A percentile compares a stretch with the other conserved stretches of the same genome.
Conservation (phyloP, 352 stramenopile species). For the Phytophthora ramorum region DNA sequence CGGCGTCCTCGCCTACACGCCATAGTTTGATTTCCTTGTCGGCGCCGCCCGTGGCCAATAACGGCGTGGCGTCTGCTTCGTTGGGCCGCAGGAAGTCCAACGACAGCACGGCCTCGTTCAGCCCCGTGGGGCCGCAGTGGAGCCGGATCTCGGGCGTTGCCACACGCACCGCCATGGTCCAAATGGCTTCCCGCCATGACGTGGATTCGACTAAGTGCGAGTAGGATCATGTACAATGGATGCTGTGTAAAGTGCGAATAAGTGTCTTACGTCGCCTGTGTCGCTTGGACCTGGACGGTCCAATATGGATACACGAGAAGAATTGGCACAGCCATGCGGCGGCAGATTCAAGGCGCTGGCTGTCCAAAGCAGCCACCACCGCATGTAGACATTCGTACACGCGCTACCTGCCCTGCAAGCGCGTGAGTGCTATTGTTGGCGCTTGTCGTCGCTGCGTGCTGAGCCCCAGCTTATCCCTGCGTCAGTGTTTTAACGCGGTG, state of each 20-base stretch:
- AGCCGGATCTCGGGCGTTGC: conserved; percentile 87
- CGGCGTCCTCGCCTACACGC: conserved; percentile 49
- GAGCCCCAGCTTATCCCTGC: neutral
- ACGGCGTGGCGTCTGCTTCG: conserved; percentile 4
- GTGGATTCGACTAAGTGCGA: conserved; percentile 5
- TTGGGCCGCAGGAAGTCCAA: conserved; percentile 71
- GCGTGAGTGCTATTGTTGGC: neutral
- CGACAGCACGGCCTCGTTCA: conserved; percentile 90
- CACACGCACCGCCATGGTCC: conserved; percentile 49
- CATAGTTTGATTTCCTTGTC: conserved; percentile 92
- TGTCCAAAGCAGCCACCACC: too few species aligned
- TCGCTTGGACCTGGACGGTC: neutral
- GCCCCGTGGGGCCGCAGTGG: conserved; percentile 84
- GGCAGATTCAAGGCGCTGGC: neutral
- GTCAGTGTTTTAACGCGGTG: conserved; percentile 1
- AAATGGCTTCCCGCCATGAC: conserved; percentile 15
- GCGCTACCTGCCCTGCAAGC: neutral
- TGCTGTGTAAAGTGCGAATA: neutral
- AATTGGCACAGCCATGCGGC: neutral
- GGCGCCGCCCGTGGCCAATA: conserved; percentile 83
- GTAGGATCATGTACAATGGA: neutral
- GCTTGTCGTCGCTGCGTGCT: conserved; percentile 1
- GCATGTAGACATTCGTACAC: neutral
- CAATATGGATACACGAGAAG: conserved; percentile 13
- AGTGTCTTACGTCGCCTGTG: neutral